These are phyloP conservation scores for Vitellaria paradoxa DNA, from an alignment of 179 eudicot genomes.

Conservation along the genomic window DNA sequence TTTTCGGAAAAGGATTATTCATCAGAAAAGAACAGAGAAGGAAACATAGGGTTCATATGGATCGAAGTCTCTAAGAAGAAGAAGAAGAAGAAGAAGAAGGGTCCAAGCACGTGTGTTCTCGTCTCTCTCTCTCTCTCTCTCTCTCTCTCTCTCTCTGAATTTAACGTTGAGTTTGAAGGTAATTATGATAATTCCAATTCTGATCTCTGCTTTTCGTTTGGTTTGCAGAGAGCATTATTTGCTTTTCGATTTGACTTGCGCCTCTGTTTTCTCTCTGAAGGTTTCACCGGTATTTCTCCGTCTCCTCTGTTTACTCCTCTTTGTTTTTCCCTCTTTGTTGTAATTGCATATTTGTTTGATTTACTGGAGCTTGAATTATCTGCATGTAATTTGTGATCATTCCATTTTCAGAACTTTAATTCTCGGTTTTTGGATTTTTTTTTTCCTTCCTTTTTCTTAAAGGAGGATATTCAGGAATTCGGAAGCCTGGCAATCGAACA, in stretches of 20 bases:
- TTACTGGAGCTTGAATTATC: conserved; percentile 4
- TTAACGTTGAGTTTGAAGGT: conserved; percentile 9
- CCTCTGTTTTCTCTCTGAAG: conserved; percentile 14
- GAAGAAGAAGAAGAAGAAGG: conserved; percentile 8
- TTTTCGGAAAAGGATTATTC: too few species aligned
- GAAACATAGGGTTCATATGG: too few species aligned
- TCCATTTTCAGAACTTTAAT: background rate
- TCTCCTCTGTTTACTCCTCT: background rate
- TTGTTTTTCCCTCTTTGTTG: background rate
- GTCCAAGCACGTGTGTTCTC: conserved; percentile 8
- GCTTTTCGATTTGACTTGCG: background rate
- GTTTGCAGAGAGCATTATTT: background rate
- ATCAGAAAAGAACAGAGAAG: too few species aligned
- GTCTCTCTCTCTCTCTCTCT: conserved; percentile 11
- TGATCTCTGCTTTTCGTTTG: background rate
- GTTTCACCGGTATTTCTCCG: conserved; percentile 3
- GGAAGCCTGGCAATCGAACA: background rate
- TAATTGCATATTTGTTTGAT: background rate
- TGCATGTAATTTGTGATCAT: conserved; percentile 1
- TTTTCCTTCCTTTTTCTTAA: background rate
- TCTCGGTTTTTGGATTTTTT: conserved; percentile 5
- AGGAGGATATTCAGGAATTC: background rate
- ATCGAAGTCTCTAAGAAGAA: background rate
- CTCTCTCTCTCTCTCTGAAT: conserved; percentile 14
- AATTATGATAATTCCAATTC: background rate